Evolutionary conservation across 805 yeast species (phyloP).

Genomic region (Pichia membranifaciens): DNA sequence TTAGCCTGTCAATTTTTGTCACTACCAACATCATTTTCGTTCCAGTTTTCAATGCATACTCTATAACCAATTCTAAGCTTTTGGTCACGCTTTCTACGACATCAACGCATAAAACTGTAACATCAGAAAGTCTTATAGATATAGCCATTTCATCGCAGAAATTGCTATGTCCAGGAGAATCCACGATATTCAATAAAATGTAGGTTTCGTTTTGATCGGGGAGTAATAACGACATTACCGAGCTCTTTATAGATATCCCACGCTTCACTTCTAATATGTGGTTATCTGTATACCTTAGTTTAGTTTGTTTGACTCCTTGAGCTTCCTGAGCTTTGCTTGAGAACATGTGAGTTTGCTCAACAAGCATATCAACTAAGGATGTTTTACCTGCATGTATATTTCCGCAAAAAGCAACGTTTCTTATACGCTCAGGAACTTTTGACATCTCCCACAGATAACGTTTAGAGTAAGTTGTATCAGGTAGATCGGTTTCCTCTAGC

Average conservation of each 20-base stretch:
- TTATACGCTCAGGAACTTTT: conserved; percentile 52
- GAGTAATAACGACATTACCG: conserved; percentile 57
- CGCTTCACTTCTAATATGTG: conserved; percentile 63
- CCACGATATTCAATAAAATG: conserved; percentile 56
- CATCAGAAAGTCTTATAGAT: conserved; percentile 56
- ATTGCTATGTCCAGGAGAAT: conserved; percentile 89
- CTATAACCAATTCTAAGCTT: conserved; percentile 47
- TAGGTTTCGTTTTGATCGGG: conserved; percentile 51
- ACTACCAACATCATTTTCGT: conserved; percentile 55
- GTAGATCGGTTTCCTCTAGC: conserved; percentile 49
- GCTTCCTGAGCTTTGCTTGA: conserved; percentile 27
- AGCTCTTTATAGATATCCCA: conserved; percentile 59
- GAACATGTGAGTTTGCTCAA: conserved; percentile 58
- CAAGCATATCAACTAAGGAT: conserved; percentile 60
- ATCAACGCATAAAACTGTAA: conserved; percentile 69
- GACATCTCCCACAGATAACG: conserved; percentile 50
- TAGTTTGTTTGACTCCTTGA: conserved; percentile 33
- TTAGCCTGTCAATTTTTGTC: conserved; percentile 81
- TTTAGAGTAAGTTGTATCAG: conserved; percentile 55
- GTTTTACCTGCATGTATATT: conserved; percentile 84
- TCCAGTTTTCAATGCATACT: conserved; percentile 44
- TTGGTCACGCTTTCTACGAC: conserved; percentile 74
- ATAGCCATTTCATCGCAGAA: conserved; percentile 70
- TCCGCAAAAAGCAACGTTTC: conserved; percentile 79
- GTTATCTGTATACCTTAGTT: conserved; percentile 61